A percentile compares a stretch with the other conserved stretches of the same genome.
These are phyloP conservation scores for Isoetes taiwanensis DNA, from an alignment of 75 land plant genomes.

Conservation along the genomic window DNA sequence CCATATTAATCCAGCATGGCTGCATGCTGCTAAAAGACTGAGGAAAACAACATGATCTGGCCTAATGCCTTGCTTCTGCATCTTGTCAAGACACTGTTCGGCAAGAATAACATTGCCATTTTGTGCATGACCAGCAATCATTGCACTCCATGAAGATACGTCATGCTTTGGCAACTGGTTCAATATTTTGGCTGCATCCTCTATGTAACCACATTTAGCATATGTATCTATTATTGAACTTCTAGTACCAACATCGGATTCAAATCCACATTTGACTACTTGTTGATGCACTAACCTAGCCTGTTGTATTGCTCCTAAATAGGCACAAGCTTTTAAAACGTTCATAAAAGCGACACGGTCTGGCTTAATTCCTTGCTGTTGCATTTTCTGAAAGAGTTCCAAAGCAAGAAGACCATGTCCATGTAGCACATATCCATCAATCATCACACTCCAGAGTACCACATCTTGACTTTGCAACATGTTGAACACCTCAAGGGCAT, in stretches of 20 bases:
- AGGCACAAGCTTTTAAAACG: constrained; percentile 37
- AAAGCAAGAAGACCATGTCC: constrained; percentile 38
- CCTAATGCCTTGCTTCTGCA: neutral
- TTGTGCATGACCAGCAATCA: neutral
- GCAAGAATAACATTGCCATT: neutral
- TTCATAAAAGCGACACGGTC: constrained; percentile 39
- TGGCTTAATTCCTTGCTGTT: constrained; percentile 29
- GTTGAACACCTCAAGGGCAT: constrained; percentile 23
- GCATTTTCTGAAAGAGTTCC: constrained; percentile 35
- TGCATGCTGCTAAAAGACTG: neutral
- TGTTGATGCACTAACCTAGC: neutral
- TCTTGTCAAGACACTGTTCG: neutral
- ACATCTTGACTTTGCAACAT: constrained; percentile 33
- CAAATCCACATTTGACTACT: neutral
- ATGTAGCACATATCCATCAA: constrained; percentile 39
- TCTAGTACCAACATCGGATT: constrained; percentile 3
- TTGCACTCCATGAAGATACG: neutral
- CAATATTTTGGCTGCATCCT: neutral
- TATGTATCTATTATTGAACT: neutral
- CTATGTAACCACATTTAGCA: neutral
- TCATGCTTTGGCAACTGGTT: neutral
- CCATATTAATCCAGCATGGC: neutral
- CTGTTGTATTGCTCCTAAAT: neutral
- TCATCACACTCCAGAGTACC: constrained; percentile 48
- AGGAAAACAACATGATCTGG: neutral